Base-by-base conservation (phyloP, 805 yeast species). In the Wickerhamomyces chaumierensis region DNA sequence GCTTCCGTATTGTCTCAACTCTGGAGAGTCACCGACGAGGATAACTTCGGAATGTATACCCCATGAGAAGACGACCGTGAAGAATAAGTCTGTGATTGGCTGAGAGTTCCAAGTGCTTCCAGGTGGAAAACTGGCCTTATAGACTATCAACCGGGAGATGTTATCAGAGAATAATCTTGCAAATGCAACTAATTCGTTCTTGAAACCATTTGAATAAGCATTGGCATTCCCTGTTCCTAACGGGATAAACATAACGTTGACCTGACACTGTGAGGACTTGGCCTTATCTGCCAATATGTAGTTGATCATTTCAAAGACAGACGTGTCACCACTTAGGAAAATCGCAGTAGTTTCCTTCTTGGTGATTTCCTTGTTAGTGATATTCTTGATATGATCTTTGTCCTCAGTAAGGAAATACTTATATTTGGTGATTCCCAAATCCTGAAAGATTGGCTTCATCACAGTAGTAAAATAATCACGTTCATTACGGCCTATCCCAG, bases 211-310 rank as follows among this genome's bases (percentile, higher is more conserved):
- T 0, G 95, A 79, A 18, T 71, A 68, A 2, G 84, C 72, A 42
- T 85, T 63, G 1, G 94, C 87, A 55, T 88, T 88, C 0, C 95
- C 96, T 1, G 94, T 81, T 1, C 96, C 96, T 42, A 77, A 65
- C 0, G 96, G 94, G 14, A 88, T 55, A 1, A 59, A 51, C 2
- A 53, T 40, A 5, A 63, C 34, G 28, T 46, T 41, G 8, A 62
- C 19, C n/a, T 37, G 31, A 14, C 17, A 31, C 4, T 31, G 11
- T 9, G 37, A 18, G 14, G 23, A 21, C 5, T 18, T 5, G 39
- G 28, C 9, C 14, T 46, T 12, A 46, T 51, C 20, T 69, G 53
- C 16, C 57, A 63, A n/a, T 3, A 42, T 18, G 6, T 35, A 44
- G 53, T 87, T 87, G 39, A 85, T 48, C 37, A 88, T 73, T 55